A percentile compares a stretch with the other conserved stretches of the same genome.
These are phyloP conservation scores for Clitoria ternatea DNA, from an alignment of 306 rosid species.

Conservation along the genomic window DNA sequence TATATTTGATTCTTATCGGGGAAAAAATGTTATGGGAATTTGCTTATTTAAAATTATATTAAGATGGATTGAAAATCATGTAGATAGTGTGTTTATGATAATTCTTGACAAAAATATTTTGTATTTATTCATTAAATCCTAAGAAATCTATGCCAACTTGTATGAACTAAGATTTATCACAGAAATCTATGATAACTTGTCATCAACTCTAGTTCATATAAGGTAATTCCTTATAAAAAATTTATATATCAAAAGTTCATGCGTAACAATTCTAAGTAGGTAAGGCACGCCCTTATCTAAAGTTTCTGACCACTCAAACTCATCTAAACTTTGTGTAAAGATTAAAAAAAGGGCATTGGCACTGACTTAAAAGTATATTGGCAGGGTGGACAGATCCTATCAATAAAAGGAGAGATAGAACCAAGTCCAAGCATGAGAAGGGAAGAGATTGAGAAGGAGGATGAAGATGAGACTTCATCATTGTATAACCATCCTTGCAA, in stretches of 20 bases:
- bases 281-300: no score
- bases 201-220: background rate
- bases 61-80: no score
- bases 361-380: slow-evolving; percentile 5
- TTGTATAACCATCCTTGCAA: slow-evolving; percentile 53
- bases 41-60: no score
- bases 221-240: no score
- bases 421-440: slow-evolving; percentile 39
- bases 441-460: slow-evolving; percentile 36
- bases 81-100: no score
- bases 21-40: no score
- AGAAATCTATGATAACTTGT: background rate
- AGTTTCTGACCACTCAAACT: no score
- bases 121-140: background rate
- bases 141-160: background rate
- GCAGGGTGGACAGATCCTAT: slow-evolving; percentile 44
- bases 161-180: no score
- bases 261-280: background rate
- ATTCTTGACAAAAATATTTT: no score
- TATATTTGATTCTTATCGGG: no score
- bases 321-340: no score
- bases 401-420: slow-evolving; percentile 45
- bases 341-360: background rate
- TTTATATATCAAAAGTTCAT: background rate
- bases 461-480: slow-evolving; percentile 38